Conservation (phyloP, 345 rosid genomes). For the Nephelium lappaceum region DNA sequence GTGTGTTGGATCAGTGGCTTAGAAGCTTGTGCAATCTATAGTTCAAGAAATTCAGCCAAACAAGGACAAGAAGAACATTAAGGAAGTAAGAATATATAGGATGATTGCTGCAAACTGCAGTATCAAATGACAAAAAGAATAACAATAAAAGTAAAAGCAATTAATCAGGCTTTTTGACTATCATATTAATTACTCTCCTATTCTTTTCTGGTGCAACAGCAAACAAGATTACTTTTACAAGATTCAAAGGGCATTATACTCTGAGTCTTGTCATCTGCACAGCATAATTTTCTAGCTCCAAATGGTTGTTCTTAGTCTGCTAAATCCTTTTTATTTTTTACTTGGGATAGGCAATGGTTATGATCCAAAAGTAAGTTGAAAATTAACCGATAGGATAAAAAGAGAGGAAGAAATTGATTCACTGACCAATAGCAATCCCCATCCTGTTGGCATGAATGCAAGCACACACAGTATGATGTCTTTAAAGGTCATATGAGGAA, state of each 20-base stretch:
- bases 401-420: background rate
- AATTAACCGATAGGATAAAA: background rate
- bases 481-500: constrained; percentile 63
- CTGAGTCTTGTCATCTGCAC: too few species aligned
- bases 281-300: too few species aligned
- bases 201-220: too few species aligned
- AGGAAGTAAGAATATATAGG: background rate
- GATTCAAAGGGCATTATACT: too few species aligned
- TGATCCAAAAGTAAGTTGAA: background rate
- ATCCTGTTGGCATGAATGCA: constrained; percentile 94
- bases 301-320: background rate
- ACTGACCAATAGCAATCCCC: constrained; percentile 87
- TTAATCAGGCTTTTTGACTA: background rate
- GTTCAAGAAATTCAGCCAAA: background rate
- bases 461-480: constrained; percentile 74
- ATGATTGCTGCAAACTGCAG: background rate
- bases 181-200: too few species aligned
- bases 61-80: background rate
- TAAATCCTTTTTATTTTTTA: background rate
- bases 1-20: constrained; percentile 56
- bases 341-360: background rate
- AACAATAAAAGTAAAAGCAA: background rate
- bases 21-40: constrained; percentile 82
- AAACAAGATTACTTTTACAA: too few species aligned
- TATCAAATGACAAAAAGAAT: background rate